A percentile compares a stretch with the other conserved stretches of the same genome.
Evolutionary conservation across 139 green algal genomes (phyloP).

Genomic region (Chlamydomonas incerta): DNA sequence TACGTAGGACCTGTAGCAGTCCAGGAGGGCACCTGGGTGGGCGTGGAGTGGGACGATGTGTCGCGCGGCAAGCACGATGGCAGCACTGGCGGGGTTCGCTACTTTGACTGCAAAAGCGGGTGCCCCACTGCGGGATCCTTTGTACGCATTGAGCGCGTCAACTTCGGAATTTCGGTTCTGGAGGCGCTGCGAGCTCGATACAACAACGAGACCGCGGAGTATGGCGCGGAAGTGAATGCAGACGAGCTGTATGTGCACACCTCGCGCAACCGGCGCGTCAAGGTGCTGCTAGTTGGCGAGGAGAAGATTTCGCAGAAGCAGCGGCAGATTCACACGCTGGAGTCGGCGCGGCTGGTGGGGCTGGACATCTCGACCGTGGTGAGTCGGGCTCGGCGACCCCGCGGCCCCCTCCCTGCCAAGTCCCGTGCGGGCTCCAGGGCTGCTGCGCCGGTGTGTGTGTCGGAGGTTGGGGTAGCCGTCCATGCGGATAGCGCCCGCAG

Average conservation of each 20-base stretch:
- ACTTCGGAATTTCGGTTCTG: conserved; percentile 54
- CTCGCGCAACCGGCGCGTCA: conserved; percentile 48
- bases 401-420: too few relatives aligned
- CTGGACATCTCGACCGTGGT: conserved; percentile 62
- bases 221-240: conserved; percentile 35
- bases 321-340: conserved; percentile 56
- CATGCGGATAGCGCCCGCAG: too few relatives aligned
- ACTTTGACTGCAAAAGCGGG: conserved; percentile 69
- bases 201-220: conserved; percentile 55
- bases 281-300: conserved; percentile 75
- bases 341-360: conserved; percentile 57
- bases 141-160: conserved; percentile 73
- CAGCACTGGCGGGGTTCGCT: conserved; percentile 63
- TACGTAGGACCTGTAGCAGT: conserved; percentile 78
- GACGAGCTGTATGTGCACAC: conserved; percentile 66
- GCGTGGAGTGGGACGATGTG: conserved; percentile 89
- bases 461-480: too few relatives aligned
- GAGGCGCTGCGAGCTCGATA: conserved; percentile 72
- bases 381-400: too few relatives aligned
- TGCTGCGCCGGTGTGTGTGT: too few relatives aligned
- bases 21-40: conserved; percentile 80
- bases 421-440: too few relatives aligned
- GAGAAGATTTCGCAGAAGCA: conserved; percentile 67
- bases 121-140: conserved; percentile 70
- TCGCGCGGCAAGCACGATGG: conserved; percentile 87